Conservation (phyloP, 176 grass and related monocot species). For the Carex parvula region DNA sequence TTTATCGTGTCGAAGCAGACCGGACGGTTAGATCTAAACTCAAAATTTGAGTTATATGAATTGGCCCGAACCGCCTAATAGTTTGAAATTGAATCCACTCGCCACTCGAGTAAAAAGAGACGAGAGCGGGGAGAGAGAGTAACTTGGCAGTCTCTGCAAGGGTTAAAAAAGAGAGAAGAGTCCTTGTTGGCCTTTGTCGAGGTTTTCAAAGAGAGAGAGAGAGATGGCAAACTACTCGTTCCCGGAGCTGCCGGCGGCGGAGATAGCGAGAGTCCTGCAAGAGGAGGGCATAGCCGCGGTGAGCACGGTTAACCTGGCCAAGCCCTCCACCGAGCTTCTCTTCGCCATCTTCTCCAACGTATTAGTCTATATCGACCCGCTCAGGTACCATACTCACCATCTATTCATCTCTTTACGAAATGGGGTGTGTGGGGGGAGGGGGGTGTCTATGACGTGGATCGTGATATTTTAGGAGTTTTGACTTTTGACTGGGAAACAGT, state of each 20-base stretch:
- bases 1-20: too few species aligned
- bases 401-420: neutral
- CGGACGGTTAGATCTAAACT: too few species aligned
- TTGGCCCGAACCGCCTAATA: too few species aligned
- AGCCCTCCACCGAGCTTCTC: slow-evolving; percentile 16
- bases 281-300: slow-evolving; percentile 15
- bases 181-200: too few species aligned
- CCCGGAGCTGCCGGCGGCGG: slow-evolving; percentile 15
- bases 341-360: slow-evolving; percentile 17
- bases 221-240: slow-evolving; percentile 19
- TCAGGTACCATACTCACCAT: neutral
- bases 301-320: neutral
- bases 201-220: neutral
- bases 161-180: too few species aligned
- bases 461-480: too few species aligned
- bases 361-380: slow-evolving; percentile 6
- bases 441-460: neutral
- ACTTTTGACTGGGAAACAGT: neutral
- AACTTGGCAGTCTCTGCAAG: too few species aligned
- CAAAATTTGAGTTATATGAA: too few species aligned
- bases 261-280: neutral
- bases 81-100: too few species aligned
- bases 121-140: too few species aligned
- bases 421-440: neutral
- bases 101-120: too few species aligned